phyloP scores from a whole-genome alignment of 2,329 filamentous ascomycete genomes.

The Colletotrichum truncatum region DNA sequence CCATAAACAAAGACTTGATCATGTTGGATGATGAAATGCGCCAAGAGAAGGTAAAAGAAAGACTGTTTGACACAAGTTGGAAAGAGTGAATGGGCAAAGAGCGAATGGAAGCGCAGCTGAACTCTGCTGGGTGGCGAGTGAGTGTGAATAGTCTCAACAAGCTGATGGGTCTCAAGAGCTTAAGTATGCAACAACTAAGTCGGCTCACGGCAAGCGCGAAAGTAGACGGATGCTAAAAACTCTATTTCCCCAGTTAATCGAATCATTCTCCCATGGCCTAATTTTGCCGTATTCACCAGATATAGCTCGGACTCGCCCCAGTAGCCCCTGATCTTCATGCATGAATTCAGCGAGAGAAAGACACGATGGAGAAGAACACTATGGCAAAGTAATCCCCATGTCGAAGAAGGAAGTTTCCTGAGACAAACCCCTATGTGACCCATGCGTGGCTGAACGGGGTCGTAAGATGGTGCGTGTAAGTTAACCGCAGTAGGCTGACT shows the following conservation, averaged over 20 bases:
- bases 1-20: slow-evolving; percentile 9
- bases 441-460: slow-evolving; percentile 3
- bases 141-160: background rate
- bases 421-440: background rate
- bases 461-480: slow-evolving; percentile 15
- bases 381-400: background rate
- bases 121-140: slow-evolving; percentile 8
- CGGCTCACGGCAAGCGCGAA: background rate
- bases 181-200: background rate
- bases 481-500: slow-evolving; percentile 7
- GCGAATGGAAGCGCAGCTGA: slow-evolving; percentile 15
- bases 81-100: background rate
- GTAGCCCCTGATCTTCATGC: background rate
- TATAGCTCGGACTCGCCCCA: background rate
- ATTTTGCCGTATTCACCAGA: background rate
- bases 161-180: background rate
- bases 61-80: slow-evolving; percentile 9
- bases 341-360: background rate
- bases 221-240: background rate
- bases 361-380: background rate
- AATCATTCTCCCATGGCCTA: background rate
- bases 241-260: background rate
- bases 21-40: slow-evolving; percentile 7
- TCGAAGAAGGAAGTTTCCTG: background rate
- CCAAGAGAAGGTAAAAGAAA: slow-evolving; percentile 9